phyloP scores from a whole-genome alignment of 2,329 filamentous ascomycete species.

The Cercospora sesami region DNA sequence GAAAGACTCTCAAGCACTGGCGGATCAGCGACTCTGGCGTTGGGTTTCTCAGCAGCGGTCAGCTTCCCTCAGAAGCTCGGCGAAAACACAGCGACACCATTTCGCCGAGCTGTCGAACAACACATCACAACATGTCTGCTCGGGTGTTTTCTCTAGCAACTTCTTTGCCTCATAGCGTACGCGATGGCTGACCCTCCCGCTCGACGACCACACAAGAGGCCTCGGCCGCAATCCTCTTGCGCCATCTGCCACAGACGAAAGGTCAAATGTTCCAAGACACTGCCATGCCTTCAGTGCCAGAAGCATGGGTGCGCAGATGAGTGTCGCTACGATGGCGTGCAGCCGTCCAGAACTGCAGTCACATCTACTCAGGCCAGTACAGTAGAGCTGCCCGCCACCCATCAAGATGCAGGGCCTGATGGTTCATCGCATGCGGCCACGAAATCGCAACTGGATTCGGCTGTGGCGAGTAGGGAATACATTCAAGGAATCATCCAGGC shows the following conservation, averaged over 20 bases:
- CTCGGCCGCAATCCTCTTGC: slow-evolving; percentile 18
- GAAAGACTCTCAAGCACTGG: background rate
- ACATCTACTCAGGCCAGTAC: background rate
- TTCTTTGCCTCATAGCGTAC: no score
- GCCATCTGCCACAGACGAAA: slow-evolving; percentile 20
- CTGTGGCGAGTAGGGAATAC: background rate
- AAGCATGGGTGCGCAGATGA: slow-evolving; percentile 17
- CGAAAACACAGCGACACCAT: background rate
- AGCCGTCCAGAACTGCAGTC: background rate
- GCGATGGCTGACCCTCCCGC: slow-evolving; percentile 10
- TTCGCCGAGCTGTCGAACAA: background rate
- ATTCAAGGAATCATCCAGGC: background rate
- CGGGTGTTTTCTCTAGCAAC: no score
- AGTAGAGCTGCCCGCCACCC: background rate
- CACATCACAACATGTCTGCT: background rate
- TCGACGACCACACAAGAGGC: slow-evolving; percentile 20
- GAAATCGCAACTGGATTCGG: background rate
- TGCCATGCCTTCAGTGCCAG: slow-evolving; percentile 20
- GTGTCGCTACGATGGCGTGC: slow-evolving; percentile 21
- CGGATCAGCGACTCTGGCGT: background rate
- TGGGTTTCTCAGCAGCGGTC: background rate
- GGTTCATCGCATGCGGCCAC: background rate
- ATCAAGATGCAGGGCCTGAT: background rate
- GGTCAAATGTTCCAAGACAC: slow-evolving; percentile 19
- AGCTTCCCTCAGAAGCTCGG: background rate